Evolutionary conservation across 495 filamentous ascomycete species (phyloP).

Genomic region (Tetracladium marchalianum): DNA sequence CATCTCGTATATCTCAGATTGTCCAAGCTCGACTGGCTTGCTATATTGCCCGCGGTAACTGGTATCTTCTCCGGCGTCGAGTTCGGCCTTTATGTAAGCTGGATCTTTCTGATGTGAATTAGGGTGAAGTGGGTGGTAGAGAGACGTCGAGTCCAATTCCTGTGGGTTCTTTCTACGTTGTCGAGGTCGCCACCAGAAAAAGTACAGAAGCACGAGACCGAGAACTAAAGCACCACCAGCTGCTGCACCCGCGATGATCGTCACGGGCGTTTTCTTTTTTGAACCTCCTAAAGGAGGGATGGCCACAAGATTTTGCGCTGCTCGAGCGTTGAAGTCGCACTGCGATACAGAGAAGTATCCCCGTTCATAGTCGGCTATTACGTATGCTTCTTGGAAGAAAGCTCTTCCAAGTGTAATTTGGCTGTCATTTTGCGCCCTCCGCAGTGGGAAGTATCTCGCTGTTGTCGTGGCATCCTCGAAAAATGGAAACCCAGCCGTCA

Average conservation of each 20-base stretch:
- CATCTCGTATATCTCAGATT: too few species aligned
- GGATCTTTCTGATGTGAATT: too few species aligned
- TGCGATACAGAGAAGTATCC: slow-evolving; percentile 16
- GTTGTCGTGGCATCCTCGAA: not conserved
- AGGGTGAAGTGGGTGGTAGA: too few species aligned
- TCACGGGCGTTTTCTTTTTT: too few species aligned
- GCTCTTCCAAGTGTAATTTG: slow-evolving; percentile 46
- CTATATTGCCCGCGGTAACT: too few species aligned
- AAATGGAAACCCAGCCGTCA: slow-evolving; percentile 21
- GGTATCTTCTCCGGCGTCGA: too few species aligned
- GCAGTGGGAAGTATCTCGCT: slow-evolving; percentile 40
- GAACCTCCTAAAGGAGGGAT: not conserved
- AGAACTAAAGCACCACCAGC: not conserved
- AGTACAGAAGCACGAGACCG: not conserved
- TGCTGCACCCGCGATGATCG: slow-evolving; percentile 8
- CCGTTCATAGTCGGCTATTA: slow-evolving; percentile 17
- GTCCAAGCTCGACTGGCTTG: too few species aligned
- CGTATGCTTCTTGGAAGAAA: slow-evolving; percentile 44
- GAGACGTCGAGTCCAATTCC: not conserved
- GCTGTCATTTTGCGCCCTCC: slow-evolving; percentile 34
- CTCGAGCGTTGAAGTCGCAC: slow-evolving; percentile 6
- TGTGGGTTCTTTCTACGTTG: not conserved
- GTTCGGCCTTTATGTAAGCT: too few species aligned
- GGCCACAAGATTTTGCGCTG: not conserved
- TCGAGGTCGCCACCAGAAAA: not conserved